Percentiles rank a stretch among this genome's conserved stretches.
These are phyloP conservation scores for Kwoniella bestiolae DNA, from an alignment of 768 basidiomycete species.

Conservation along the genomic window DNA sequence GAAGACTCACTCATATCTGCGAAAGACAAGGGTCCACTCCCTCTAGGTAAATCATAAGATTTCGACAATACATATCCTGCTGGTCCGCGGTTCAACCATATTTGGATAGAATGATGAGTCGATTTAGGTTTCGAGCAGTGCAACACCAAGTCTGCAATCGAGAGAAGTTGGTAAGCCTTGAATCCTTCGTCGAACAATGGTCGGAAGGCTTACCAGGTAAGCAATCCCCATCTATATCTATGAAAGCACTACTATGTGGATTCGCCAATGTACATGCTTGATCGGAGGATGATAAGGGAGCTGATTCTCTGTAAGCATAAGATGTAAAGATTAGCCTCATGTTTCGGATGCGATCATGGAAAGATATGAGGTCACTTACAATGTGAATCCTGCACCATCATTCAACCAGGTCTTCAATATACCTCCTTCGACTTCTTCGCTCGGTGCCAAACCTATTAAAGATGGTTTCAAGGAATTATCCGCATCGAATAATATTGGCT, in stretches of 20 bases:
- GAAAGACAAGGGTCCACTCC: conserved; percentile 78
- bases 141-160: conserved; percentile 75
- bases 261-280: conserved; percentile 71
- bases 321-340: no score
- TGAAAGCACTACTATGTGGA: conserved; percentile 91
- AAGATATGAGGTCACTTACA: no score
- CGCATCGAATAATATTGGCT: conserved; percentile 84
- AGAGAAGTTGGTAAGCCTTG: background rate
- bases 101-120: conserved; percentile 73
- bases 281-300: conserved; percentile 67
- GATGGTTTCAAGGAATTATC: conserved; percentile 89
- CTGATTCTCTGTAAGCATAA: conserved; percentile 61
- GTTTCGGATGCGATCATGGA: no score
- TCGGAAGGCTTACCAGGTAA: conserved; percentile 70
- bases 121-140: conserved; percentile 70
- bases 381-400: conserved; percentile 70
- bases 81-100: conserved; percentile 87
- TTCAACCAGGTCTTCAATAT: conserved; percentile 77
- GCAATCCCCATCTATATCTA: conserved; percentile 95
- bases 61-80: conserved; percentile 73
- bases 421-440: background rate
- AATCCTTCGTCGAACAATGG: background rate
- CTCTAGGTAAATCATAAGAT: conserved; percentile 71
- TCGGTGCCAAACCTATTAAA: conserved; percentile 69
- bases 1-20: conserved; percentile 77